These are phyloP conservation scores for Ceratocystis destructans DNA, from an alignment of 2,329 filamentous ascomycete species.

Conservation along the genomic window DNA sequence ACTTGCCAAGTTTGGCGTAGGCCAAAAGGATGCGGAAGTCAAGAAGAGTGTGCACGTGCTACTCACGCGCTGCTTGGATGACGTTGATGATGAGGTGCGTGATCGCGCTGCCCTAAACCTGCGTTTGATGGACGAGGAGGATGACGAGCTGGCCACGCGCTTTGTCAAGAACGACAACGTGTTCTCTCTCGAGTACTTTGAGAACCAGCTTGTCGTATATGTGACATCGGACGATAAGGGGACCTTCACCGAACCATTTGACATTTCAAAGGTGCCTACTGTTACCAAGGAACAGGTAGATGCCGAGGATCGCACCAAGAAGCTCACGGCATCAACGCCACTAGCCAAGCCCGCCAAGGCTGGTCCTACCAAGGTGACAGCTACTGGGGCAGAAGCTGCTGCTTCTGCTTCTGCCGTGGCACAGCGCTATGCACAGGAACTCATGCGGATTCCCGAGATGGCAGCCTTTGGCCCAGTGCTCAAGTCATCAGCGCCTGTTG, in stretches of 20 bases:
- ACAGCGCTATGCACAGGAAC: conserved; percentile 77
- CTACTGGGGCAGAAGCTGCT: conserved; percentile 57
- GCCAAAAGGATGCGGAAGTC: conserved; percentile 89
- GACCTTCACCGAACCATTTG: conserved; percentile 74
- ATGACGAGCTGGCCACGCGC: conserved; percentile 68
- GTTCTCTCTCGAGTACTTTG: conserved; percentile 87
- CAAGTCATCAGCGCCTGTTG: conserved; percentile 75
- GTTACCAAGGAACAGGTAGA: conserved; percentile 93
- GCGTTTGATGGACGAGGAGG: conserved; percentile 80
- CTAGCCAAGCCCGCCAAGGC: conserved; percentile 86
- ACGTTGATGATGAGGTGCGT: conserved; percentile 93
- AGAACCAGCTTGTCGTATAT: conserved; percentile 95
- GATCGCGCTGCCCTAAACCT: conserved; percentile 90
- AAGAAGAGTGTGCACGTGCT: conserved; percentile 91
- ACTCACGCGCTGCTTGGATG: conserved; percentile 83
- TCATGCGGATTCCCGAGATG: conserved; percentile 81
- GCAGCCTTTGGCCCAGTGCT: conserved; percentile 78
- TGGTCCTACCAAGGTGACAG: conserved; percentile 51
- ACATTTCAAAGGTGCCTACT: conserved; percentile 78
- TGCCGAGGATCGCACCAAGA: conserved; percentile 92
- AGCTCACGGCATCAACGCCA: conserved; percentile 81
- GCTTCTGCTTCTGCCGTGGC: conserved; percentile 66
- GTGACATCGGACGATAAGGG: conserved; percentile 84
- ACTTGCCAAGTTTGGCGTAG: conserved; percentile 91
- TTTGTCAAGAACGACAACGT: conserved; percentile 97